phyloP scores from a whole-genome alignment of 352 stramenopile genomes.

The Globisporangium uncinulatum region DNA sequence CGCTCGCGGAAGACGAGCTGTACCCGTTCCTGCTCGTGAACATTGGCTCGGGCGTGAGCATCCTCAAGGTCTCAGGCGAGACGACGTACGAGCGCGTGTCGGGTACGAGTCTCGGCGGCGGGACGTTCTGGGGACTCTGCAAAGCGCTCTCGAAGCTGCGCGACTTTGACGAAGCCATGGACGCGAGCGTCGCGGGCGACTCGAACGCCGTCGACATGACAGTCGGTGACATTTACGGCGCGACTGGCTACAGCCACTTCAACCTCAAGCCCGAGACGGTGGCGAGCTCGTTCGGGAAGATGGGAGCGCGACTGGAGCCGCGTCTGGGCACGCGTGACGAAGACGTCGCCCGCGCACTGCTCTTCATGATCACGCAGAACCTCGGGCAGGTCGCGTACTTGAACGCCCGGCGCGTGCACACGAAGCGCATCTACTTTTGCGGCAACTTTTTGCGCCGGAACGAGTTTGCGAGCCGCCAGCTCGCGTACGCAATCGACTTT shows the following conservation, averaged over 20 bases:
- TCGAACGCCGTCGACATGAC: slow-evolving; percentile 92
- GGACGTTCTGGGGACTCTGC: slow-evolving; percentile 97
- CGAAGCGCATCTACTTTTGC: slow-evolving; percentile 92
- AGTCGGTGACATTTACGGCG: slow-evolving; percentile 98
- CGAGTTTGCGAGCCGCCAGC: slow-evolving; percentile 84
- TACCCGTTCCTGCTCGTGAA: slow-evolving; percentile 98
- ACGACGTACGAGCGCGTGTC: slow-evolving; percentile 94
- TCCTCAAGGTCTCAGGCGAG: slow-evolving; percentile 90
- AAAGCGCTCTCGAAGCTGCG: slow-evolving; percentile 86
- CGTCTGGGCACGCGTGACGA: slow-evolving; percentile 70
- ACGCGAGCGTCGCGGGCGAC: slow-evolving; percentile 57
- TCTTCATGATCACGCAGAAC: slow-evolving; percentile 99
- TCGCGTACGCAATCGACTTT: slow-evolving; percentile 95
- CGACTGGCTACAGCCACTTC: slow-evolving; percentile 83
- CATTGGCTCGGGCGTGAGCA: slow-evolving; percentile 97
- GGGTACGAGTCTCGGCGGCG: slow-evolving; percentile 95
- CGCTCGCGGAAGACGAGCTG: slow-evolving; percentile 33
- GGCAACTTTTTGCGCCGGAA: slow-evolving; percentile 97
- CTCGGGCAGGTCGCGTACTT: slow-evolving; percentile 95
- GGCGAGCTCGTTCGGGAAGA: slow-evolving; percentile 97
- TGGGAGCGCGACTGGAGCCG: slow-evolving; percentile 38
- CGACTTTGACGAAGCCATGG: slow-evolving; percentile 78
- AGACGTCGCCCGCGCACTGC: slow-evolving; percentile 91
- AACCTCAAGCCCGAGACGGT: slow-evolving; percentile 83
- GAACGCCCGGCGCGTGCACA: slow-evolving; percentile 92